Base-by-base conservation (phyloP, 2,329 filamentous ascomycete species). In the Talaromyces piceae region DNA sequence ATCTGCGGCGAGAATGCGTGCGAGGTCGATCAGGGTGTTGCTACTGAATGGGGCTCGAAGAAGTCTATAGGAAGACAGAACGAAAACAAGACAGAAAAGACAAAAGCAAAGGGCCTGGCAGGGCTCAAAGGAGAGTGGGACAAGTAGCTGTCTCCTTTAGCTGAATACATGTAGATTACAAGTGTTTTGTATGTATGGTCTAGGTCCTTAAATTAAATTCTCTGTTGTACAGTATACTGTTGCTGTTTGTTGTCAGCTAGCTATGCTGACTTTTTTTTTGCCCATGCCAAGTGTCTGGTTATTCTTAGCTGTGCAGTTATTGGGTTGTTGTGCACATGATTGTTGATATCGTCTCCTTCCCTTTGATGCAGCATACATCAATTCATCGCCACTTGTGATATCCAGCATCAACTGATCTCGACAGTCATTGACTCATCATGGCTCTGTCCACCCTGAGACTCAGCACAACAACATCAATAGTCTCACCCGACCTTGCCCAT, bases 1-100 rank as follows among this genome's bases (percentile, higher is more conserved):
- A 71, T 72, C 43, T 73, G 70, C 47, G 69, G 70, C 28, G 53
- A 58, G 1, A 61, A 70, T 58, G 68, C 69, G 7, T 56, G 71
- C 52, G 62, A 63, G 12, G 54, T 68, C 28, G 66, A 70, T 53
- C 63, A 68, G 41, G 67, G 64, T 9, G 64, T 67, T 9, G 50
- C 52, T 22, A 63, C 62, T 6, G 57, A 56, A 8, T 68, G 66
- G 66, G 53, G 41, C 7, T 43, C 50, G 16, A 54, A 56, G 43
- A 13, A 45, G 45, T 22, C 37, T 18, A 23, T 48, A 49, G 39
- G 46, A 9, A 52, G 45, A 41, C 37, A 54, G 43, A 48, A 43
- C 4, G 26, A 20, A 20, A 51, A 25, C 30, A 46, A 23, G 22
- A 50, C 26, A 22, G 43, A n/a, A 20, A 54, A 31, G 45, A 25